Base-by-base conservation (phyloP, 176 grass and related monocot species). In the Carex myosuroides region DNA sequence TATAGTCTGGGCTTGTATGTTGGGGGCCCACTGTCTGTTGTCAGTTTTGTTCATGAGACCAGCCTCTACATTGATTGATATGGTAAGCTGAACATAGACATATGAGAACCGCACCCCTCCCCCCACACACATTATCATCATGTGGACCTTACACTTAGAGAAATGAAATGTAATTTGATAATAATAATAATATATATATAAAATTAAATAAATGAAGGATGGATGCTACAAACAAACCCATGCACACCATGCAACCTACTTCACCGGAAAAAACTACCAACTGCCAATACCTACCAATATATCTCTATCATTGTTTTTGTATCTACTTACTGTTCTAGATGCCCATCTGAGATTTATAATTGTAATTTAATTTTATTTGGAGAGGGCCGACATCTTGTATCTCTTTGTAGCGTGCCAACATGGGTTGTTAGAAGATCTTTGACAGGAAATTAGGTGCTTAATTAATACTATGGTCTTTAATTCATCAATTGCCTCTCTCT, bases 221-320 rank as follows among this genome's bases (percentile, higher is more conserved):
- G 46, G 46, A 59, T 64, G 41, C 61, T 67, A n/a, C n/a, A n/a
- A n/a, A 24, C 35, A 13, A 50, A 11, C 48, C 71, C 39, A 76
- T 82, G 24, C 24, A 76, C 56, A 57, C 3, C 6, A 83, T 66
- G 1, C 3, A 68, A 83, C 44, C 80, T 83, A 68, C 60, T 68
- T 33, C 80, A 83, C 62, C 80, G 7, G 80, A 83, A 69, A 83
- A 83, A 83, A 68, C 80, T 83, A 53, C 80, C 80, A 83, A 83
- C 80, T 83, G 80, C 80, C 58, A 83, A 24, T 75, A 75, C 71
- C 71, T 75, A 75, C 71, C 21, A 75, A 8, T 68, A 54, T 54
- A 61, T 42, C 11, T 42, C 60, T 32, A 18, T 50, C 60, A 44
- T 82, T 17, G 30, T 67, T 81, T 50, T 64, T 42, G 11, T 81